These are phyloP conservation scores for Tylopilus felleus DNA, from an alignment of 768 basidiomycete genomes.

Conservation along the genomic window DNA sequence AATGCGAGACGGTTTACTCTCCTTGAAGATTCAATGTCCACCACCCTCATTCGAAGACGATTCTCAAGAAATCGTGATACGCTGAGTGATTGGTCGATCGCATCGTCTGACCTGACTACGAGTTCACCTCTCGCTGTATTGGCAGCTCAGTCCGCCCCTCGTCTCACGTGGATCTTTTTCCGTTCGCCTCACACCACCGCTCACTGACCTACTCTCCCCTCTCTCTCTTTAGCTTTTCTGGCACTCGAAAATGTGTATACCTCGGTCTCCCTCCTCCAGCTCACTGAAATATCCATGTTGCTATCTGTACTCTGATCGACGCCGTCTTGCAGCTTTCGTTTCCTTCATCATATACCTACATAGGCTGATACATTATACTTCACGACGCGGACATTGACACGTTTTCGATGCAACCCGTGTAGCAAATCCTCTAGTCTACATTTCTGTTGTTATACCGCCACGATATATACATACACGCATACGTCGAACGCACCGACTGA, in stretches of 20 bases:
- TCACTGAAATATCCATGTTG: not conserved
- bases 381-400: conserved; percentile 6
- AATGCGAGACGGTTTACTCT: conserved; percentile 61
- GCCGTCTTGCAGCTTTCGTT: not conserved
- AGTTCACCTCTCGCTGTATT: conserved; percentile 3
- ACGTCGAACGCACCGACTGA: too few species aligned
- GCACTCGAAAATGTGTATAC: not conserved
- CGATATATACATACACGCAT: not conserved
- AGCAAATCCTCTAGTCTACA: conserved; percentile 6
- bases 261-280: not conserved
- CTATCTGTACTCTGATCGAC: conserved; percentile 1
- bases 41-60: conserved; percentile 40
- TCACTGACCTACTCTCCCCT: conserved; percentile 5
- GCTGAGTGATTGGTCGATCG: conserved; percentile 34
- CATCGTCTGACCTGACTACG: conserved; percentile 9
- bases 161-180: conserved; percentile 7
- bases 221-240: conserved; percentile 7
- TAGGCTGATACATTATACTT: not conserved
- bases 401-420: conserved; percentile 1
- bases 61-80: conserved; percentile 47
- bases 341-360: not conserved
- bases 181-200: not conserved
- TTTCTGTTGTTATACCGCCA: not conserved
- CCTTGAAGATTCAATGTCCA: conserved; percentile 52
- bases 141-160: not conserved